These are phyloP conservation scores for Lachnellula occidentalis DNA, from an alignment of 2,329 filamentous ascomycete genomes.

Conservation along the genomic window DNA sequence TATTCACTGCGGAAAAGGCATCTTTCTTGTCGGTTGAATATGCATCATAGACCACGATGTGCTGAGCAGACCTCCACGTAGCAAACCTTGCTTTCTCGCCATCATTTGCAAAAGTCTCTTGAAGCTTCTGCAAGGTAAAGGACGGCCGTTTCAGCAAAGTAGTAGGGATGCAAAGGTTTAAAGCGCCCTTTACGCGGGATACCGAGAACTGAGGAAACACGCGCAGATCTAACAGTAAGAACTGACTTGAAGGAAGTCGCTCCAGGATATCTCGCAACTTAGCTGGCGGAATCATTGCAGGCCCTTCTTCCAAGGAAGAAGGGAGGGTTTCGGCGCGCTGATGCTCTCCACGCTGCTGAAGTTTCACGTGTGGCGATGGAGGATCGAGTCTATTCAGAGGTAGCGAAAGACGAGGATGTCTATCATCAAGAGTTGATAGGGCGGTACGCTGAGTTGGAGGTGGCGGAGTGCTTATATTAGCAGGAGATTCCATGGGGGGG, in stretches of 20 bases:
- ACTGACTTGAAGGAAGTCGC: conserved; percentile 31
- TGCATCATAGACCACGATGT: conserved; percentile 84
- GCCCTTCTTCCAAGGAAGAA: conserved; percentile 40
- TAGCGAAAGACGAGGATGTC: conserved; percentile 50
- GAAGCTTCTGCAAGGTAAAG: conserved; percentile 82
- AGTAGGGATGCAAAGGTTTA: conserved; percentile 93
- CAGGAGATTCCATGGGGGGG: conserved; percentile 44
- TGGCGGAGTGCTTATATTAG: conserved; percentile 32
- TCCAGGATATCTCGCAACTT: conserved; percentile 54
- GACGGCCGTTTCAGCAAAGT: conserved; percentile 86
- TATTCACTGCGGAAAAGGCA: conserved; percentile 73
- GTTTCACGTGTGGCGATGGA: conserved; percentile 31
- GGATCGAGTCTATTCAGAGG: conserved; percentile 43
- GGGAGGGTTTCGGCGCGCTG: conserved; percentile 50
- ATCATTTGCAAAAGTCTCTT: conserved; percentile 75
- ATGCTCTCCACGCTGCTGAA: conserved; percentile 17
- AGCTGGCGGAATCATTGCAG: conserved; percentile 47
- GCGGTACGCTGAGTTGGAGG: conserved; percentile 19
- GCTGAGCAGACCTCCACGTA: conserved; percentile 66
- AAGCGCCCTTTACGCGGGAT: conserved; percentile 69
- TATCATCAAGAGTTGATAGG: conserved; percentile 38
- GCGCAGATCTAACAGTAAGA: conserved; percentile 75
- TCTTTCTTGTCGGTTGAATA: conserved; percentile 74
- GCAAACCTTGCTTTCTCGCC: conserved; percentile 67
- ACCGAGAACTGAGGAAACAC: conserved; percentile 77